A percentile compares a stretch with the other conserved stretches of the same genome.
phyloP scores from a whole-genome alignment of 2,329 filamentous ascomycete genomes.

The Podosphaera xanthii region DNA sequence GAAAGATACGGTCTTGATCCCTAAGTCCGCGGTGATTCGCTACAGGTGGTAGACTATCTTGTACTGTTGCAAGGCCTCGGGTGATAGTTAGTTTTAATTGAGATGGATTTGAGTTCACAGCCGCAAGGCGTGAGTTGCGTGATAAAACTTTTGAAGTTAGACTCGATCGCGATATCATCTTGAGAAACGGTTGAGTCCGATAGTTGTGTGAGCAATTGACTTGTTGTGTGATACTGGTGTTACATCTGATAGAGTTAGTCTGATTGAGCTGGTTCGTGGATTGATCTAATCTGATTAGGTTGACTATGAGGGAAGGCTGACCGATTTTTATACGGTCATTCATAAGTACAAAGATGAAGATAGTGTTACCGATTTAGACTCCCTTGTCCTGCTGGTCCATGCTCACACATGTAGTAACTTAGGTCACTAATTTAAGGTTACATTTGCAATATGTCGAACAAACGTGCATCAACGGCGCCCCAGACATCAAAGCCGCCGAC shows the following conservation, averaged over 20 bases:
- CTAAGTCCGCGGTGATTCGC: constrained; percentile 64
- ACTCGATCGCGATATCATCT: constrained; percentile 18
- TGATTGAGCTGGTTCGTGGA: neutral
- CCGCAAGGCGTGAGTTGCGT: constrained; percentile 8
- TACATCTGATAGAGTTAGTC: neutral
- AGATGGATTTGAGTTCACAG: constrained; percentile 11
- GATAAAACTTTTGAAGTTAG: constrained; percentile 15
- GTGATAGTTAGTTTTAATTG: neutral
- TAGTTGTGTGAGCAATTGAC: constrained; percentile 8
- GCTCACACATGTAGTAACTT: too few species aligned
- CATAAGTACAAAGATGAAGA: neutral
- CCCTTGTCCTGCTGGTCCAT: too few species aligned
- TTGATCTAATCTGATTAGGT: neutral
- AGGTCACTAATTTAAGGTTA: too few species aligned
- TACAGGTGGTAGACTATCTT: constrained; percentile 43
- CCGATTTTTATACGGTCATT: neutral
- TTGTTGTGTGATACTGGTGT: neutral
- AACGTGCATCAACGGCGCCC: constrained; percentile 25
- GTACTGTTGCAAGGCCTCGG: constrained; percentile 61
- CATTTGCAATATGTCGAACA: constrained; percentile 11
- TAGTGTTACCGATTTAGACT: neutral
- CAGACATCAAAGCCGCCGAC: constrained; percentile 34
- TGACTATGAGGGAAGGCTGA: neutral
- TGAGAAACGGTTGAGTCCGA: constrained; percentile 16
- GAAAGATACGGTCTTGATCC: constrained; percentile 97